A percentile compares a stretch with the other conserved stretches of the same genome.
phyloP scores from a whole-genome alignment of 352 stramenopile genomes.

The Globisporangium lucens region DNA sequence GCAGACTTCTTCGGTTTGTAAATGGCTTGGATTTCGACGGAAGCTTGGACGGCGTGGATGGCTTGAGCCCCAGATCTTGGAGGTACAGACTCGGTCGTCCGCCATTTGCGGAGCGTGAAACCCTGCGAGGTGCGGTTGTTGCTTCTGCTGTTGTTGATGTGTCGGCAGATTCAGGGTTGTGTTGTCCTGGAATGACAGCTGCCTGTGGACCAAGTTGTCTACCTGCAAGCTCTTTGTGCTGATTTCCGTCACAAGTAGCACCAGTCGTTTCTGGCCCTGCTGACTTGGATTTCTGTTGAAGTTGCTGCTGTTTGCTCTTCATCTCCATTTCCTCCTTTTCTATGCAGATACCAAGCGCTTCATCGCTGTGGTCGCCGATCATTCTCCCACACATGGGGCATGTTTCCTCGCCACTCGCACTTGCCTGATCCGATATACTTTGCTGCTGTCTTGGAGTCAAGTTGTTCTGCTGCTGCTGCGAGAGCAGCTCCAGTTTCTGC shows the following conservation, averaged over 20 bases:
- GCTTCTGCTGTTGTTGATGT: background rate
- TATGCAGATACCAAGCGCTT: conserved; percentile 17
- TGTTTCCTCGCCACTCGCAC: conserved; percentile 1
- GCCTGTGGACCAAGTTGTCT: background rate
- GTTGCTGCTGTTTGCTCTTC: conserved; percentile 1
- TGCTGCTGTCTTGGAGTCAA: background rate
- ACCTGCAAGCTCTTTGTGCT: conserved; percentile 2
- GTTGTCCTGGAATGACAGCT: background rate
- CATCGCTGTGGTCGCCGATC: conserved; percentile 20
- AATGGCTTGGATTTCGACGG: conserved; percentile 8
- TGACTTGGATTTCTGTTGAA: background rate
- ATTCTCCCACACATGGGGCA: conserved; percentile 20
- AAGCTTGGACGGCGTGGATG: conserved; percentile 8
- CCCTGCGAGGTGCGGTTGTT: conserved; percentile 3
- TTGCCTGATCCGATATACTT: background rate
- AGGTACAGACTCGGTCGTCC: conserved; percentile 14
- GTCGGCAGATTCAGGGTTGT: background rate
- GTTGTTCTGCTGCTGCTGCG: conserved; percentile 2
- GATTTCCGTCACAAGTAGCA: background rate
- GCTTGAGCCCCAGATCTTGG: conserved; percentile 14
- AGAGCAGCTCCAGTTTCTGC: conserved; percentile 14
- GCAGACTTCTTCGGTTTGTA: conserved; percentile 35
- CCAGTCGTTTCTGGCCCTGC: background rate
- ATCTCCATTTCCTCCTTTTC: conserved; percentile 17
- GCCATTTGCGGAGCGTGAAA: conserved; percentile 10